Evolutionary conservation across 768 basidiomycete genomes (phyloP).

Genomic region (Boletus coccyginus): DNA sequence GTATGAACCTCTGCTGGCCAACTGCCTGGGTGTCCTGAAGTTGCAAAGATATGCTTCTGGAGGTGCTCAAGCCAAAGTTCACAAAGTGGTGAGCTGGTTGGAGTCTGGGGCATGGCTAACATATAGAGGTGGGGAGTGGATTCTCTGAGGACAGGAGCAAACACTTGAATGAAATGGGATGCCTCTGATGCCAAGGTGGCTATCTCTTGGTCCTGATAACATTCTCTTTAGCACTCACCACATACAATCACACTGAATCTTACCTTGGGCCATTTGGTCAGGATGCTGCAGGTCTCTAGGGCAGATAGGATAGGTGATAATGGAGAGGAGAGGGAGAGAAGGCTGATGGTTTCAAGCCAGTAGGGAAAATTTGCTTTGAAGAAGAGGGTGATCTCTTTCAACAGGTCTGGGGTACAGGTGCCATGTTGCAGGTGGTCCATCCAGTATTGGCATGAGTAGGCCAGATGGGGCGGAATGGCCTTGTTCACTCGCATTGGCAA

Average conservation of each 20-base stretch:
- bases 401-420: too few species aligned
- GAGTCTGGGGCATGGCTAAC: slow-evolving; percentile 4
- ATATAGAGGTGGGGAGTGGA: not conserved
- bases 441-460: not conserved
- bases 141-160: not conserved
- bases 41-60: not conserved
- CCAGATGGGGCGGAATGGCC: not conserved
- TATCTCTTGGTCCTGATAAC: not conserved
- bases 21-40: not conserved
- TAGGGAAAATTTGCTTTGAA: too few species aligned
- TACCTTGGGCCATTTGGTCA: slow-evolving; percentile 7
- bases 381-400: too few species aligned
- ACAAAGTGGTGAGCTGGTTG: not conserved
- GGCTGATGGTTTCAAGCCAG: too few species aligned
- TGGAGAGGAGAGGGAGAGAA: too few species aligned
- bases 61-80: not conserved
- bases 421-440: not conserved
- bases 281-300: not conserved
- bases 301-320: not conserved
- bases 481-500: not conserved
- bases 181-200: not conserved
- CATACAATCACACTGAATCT: not conserved
- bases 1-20: slow-evolving; percentile 1
- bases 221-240: too few species aligned
- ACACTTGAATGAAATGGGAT: not conserved